Evolutionary conservation across 495 filamentous ascomycete genomes (phyloP), one percentile per base, ranked within the genome.

Genomic region (Xanthoparmelia taractica): DNA sequence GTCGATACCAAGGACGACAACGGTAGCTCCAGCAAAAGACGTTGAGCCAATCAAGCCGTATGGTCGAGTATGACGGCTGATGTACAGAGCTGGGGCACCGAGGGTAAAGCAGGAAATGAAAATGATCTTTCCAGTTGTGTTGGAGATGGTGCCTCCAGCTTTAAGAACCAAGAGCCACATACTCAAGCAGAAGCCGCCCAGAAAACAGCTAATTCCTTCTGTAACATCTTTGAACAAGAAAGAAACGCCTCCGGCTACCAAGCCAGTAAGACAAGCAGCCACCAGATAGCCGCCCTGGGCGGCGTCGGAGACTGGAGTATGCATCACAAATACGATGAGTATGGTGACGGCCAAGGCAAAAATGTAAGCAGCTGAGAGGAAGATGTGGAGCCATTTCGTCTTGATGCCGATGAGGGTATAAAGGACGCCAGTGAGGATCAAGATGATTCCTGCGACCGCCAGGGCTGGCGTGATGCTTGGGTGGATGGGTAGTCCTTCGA

Each of bases 231-330:
- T 83, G 71, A 97, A 96, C 0, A 95, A 74, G 7, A 92, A 79
- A 0, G 92, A 84, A 11, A 88, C 73, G 20, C 79, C 88, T 10
- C 93, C 93, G 60, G 96, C 84, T 29, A 92, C 81, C 2, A 85
- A 63, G 8, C 92, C 92, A 8, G 92, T 88, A 63, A 90, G 76
- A 43, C 86, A 80, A 20, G 82, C 84, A 13, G 91, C 93, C 6
- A 94, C 89, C 29, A 97, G 82, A 70, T 94, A 97, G 34, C 86
- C 93, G 47, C 92, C 93, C 73, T 96, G 90, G 11, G 96, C 78
- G 0, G 84, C 91, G 68, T 87, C 75, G 64, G 75, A 80, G 55
- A 96, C 83, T 0, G 93, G 92, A 2, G 86, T 87, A 57, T 79
- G 86, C 87, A 93, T 94, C 55, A 97, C 88, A 70, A 97, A 97